Evolutionary conservation across 2,329 filamentous ascomycete species (phyloP), one percentile per base, ranked within the genome.

Genomic region (Colletotrichum echinochloae): DNA sequence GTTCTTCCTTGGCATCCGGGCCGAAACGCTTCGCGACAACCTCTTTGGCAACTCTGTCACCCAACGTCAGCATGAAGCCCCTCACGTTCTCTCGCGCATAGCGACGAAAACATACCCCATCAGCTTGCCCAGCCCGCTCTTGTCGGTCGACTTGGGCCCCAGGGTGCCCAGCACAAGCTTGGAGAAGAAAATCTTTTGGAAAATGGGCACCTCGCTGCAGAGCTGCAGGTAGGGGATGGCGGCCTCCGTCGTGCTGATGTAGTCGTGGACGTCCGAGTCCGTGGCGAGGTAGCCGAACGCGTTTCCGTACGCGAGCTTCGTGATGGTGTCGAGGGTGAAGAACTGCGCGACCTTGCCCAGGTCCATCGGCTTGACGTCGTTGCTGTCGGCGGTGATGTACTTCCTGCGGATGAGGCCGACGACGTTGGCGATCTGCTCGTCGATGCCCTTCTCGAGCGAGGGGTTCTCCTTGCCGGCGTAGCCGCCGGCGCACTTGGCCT

Each of bases 401-500:
- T 72, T 72, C 3, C 62, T 28, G 12, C 66, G 65, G 35, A 73
- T 54, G 5, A 73, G 46, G 23, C 37, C 41, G 48, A 49, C 44
- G 28, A 51, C 14, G 12, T 14, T 23, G 20, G n/a, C 70, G 8
- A 73, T 41, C 54, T 73, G 72, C 14, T 52, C 48, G 30, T 72
- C 51, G 5, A 73, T 82, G 14, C 82, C 80, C 14, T 76, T 71
- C 74, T 89, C 87, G 30, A 89, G 76, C 3, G 78, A 77, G 6
- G 79, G 77, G 70, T 87, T 87, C 61, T 89, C 87, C 72, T 86
- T 86, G 33, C 86, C 86, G 2, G 85, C 83, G 74, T 88, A 88
- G 2, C 72, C 74, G 20, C 59, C 60, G 1, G 71, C 65, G 14
- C 72, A 46, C 62, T 74, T 74, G 5, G 68, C 71, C 52, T 73